These are phyloP conservation scores for Aspergillus oerlinghausenensis DNA, from an alignment of 2,329 filamentous ascomycete genomes.

Conservation along the genomic window DNA sequence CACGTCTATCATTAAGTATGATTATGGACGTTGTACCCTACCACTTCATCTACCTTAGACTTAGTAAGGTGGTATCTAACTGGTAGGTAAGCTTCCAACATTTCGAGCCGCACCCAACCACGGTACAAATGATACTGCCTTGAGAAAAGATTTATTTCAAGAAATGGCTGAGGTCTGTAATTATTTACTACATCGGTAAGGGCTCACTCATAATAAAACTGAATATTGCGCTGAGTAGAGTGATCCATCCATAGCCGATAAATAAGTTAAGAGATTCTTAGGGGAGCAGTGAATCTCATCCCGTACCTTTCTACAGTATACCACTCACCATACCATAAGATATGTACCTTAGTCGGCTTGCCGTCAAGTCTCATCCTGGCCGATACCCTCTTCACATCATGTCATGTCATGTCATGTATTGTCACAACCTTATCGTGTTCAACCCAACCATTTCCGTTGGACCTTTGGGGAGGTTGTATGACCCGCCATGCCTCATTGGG, in stretches of 20 bases:
- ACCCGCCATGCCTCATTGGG: conserved; percentile 32
- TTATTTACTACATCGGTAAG: not conserved
- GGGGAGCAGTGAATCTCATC: not conserved
- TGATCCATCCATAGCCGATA: not conserved
- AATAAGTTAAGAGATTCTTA: not conserved
- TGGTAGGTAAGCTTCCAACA: too few relatives aligned
- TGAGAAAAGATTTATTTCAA: not conserved
- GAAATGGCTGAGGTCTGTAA: not conserved
- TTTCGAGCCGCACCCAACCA: not conserved
- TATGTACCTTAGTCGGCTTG: not conserved
- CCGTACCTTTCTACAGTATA: not conserved
- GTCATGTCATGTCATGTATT: conserved; percentile 8
- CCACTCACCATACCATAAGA: not conserved
- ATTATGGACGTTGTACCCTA: too few relatives aligned
- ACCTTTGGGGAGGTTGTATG: conserved; percentile 28
- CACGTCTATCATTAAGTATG: too few relatives aligned
- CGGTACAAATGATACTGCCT: not conserved
- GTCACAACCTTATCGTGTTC: conserved; percentile 14
- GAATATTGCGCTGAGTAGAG: not conserved
- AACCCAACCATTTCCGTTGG: conserved; percentile 32
- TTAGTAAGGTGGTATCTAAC: too few relatives aligned
- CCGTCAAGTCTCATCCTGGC: not conserved
- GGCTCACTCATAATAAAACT: not conserved
- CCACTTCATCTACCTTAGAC: too few relatives aligned
- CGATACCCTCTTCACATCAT: not conserved